Conservation (phyloP, 1,139 yeast species). For the Trichomonascaceae sp. region DNA sequence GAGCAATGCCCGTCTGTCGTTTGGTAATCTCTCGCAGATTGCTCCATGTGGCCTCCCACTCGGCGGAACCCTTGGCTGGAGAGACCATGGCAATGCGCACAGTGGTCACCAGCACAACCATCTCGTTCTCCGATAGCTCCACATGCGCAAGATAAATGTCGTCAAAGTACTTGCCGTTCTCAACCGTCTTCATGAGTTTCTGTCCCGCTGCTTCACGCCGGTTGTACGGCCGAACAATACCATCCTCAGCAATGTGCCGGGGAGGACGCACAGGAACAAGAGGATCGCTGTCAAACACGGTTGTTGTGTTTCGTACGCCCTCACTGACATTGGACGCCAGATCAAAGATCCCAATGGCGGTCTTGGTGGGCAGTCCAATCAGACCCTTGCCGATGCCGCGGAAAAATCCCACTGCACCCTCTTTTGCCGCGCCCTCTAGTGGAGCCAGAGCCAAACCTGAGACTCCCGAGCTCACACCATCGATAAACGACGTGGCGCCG, state of each 20-base stretch:
- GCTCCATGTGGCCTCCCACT: constrained; percentile 55
- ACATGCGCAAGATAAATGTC: constrained; percentile 82
- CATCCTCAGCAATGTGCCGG: constrained; percentile 55
- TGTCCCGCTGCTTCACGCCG: constrained; percentile 89
- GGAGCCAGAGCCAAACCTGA: constrained; percentile 89
- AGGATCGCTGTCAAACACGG: constrained; percentile 73
- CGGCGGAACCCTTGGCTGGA: constrained; percentile 44
- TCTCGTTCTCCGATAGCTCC: constrained; percentile 59
- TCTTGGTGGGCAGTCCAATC: constrained; percentile 88
- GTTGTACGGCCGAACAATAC: constrained; percentile 61
- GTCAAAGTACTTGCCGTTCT: constrained; percentile 61
- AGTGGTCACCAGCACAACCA: constrained; percentile 65
- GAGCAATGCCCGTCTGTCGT: constrained; percentile 67
- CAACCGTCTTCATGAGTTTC: constrained; percentile 72
- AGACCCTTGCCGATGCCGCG: constrained; percentile 92
- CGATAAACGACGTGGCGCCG: constrained; percentile 84
- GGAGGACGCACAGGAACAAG: constrained; percentile 76
- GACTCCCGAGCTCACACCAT: constrained; percentile 76
- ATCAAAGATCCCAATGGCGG: constrained; percentile 91
- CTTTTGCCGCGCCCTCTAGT: constrained; percentile 69
- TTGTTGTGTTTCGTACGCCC: constrained; percentile 86
- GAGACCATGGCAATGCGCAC: constrained; percentile 56
- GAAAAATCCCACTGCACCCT: constrained; percentile 84
- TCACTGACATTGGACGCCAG: constrained; percentile 87
- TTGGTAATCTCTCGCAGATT: constrained; percentile 55